These are phyloP conservation scores for Murraya paniculata DNA, from an alignment of 345 rosid genomes.

Conservation along the genomic window DNA sequence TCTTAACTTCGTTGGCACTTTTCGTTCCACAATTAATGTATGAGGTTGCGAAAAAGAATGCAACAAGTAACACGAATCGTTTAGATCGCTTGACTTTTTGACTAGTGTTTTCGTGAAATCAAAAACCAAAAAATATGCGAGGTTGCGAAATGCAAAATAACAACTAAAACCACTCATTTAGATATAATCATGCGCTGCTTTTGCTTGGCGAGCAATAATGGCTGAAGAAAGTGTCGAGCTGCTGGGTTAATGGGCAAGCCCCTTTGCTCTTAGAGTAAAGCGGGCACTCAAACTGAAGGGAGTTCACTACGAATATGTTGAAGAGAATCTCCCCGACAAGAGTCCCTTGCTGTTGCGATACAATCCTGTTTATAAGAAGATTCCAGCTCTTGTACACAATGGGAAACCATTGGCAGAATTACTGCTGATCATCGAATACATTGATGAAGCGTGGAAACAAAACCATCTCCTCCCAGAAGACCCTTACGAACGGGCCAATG, in stretches of 20 bases:
- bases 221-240: conserved; percentile 19
- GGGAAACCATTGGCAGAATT: conserved; percentile 31
- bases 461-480: conserved; percentile 27
- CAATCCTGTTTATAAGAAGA: conserved; percentile 28
- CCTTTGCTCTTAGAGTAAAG: conserved; percentile 18
- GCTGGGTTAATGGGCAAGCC: conserved; percentile 31
- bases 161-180: neutral
- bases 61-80: too few species aligned
- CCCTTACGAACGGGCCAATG: conserved; percentile 21
- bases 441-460: conserved; percentile 27
- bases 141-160: neutral
- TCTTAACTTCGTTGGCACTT: too few species aligned
- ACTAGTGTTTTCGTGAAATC: too few species aligned
- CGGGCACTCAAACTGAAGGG: conserved; percentile 34
- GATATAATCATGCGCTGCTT: neutral
- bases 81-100: too few species aligned
- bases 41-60: too few species aligned
- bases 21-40: too few species aligned
- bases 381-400: conserved; percentile 31
- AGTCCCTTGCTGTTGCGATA: conserved; percentile 27
- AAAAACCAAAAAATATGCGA: neutral
- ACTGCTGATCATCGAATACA: conserved; percentile 28
- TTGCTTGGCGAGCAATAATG: neutral
- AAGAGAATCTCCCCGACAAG: conserved; percentile 31
- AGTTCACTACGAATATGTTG: conserved; percentile 23